Conservation (phyloP, 805 yeast genomes). For the Saturnispora sekii region DNA sequence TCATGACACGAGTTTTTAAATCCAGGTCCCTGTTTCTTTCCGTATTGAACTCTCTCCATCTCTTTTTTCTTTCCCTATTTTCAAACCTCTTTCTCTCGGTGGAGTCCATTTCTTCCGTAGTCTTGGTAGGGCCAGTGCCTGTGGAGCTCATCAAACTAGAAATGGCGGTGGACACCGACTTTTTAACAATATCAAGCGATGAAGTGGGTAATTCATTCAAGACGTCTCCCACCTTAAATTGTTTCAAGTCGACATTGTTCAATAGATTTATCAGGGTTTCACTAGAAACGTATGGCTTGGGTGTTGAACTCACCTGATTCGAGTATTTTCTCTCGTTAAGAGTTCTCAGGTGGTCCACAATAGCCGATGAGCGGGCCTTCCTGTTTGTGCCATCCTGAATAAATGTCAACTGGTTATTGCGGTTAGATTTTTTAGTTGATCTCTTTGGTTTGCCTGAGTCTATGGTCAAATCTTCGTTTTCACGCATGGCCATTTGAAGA, state of each 20-base stretch:
- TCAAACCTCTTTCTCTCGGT: conserved; percentile 53
- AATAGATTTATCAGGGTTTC: conserved; percentile 10
- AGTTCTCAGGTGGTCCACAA: not conserved
- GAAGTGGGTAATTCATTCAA: conserved; percentile 4
- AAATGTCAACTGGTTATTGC: conserved; percentile 2
- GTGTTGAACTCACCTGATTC: not conserved
- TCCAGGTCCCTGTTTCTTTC: conserved; percentile 85
- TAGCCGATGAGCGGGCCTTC: not conserved
- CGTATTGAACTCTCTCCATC: conserved; percentile 74
- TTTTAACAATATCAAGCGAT: conserved; percentile 10
- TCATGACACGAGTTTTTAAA: conserved; percentile 64
- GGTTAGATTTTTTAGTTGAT: conserved; percentile 2
- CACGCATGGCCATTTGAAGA: conserved; percentile 63
- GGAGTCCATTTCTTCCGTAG: conserved; percentile 24
- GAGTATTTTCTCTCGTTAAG: too few species aligned
- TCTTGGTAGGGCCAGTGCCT: not conserved
- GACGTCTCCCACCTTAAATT: conserved; percentile 5
- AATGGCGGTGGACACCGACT: conserved; percentile 10
- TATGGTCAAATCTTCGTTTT: conserved; percentile 35
- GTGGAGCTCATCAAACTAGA: conserved; percentile 7
- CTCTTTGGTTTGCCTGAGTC: not conserved
- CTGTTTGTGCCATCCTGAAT: conserved; percentile 8
- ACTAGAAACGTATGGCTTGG: conserved; percentile 4
- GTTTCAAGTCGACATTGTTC: conserved; percentile 6
- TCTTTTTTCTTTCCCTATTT: conserved; percentile 69